Evolutionary conservation across 1,139 yeast genomes (phyloP), one percentile per base, ranked within the genome.

Genomic region (Geotrichum phurueaensis): DNA sequence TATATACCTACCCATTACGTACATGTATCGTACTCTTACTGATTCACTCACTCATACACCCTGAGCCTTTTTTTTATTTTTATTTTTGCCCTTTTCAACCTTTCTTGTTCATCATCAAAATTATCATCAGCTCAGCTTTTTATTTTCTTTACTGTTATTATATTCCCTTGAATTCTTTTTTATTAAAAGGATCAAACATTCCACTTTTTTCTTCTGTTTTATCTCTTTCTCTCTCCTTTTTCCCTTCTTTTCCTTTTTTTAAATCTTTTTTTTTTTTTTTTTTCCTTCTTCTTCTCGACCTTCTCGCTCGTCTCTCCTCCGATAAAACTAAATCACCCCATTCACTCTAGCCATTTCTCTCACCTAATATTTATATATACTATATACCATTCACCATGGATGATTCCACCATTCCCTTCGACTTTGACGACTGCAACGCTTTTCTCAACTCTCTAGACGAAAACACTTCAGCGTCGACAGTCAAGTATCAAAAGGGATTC

Each of bases 351-450:
- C 22, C 49, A 45, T 10, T 5, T 20, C 20, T 7, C 23, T 12
- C 27, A 20, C 13, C 23, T 23, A 2, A 47, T 18, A 45, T 54
- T 54, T 12, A 27, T 22, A 23, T 45, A 31, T n/a, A 18, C 27
- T 27, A 7, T 23, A 49, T n/a, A 29, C 15, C 25, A 29, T 39
- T 12, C n/a, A 53, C 23, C n/a, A 63, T 65, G 64, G 67, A 64
- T 56, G 65, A 62, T 43, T 60, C 58, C 52, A 54, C 39, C 51
- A 48, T 62, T 49, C 63, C 66, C 51, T 67, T 67, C 59, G 68
- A 67, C 53, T 66, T 66, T 50, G 67, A 65, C 9, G 70, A 67
- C 62, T 67, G 70, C 60, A 69, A 67, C 57, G 58, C 67, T 20
- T 67, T 65, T 39, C 57, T 67, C 33, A 65, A 64, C 54, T 63